Base-by-base conservation (phyloP, 2,329 filamentous ascomycete species). In the Endocalyx cinctus region DNA sequence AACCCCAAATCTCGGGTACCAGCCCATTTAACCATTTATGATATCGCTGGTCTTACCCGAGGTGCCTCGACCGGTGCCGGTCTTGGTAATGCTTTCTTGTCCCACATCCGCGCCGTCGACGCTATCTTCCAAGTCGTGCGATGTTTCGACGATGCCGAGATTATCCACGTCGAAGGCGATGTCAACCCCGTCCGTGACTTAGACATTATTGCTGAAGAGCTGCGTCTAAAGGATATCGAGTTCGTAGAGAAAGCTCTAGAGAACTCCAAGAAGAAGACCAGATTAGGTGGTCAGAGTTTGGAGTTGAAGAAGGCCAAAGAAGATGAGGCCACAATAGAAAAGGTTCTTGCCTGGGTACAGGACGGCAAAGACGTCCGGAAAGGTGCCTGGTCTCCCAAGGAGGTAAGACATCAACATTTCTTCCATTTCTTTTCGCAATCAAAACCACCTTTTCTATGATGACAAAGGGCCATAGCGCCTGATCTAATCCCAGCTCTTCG, bases 401-500 rank as follows among this genome's bases (percentile, higher is more conserved):
- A 98, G 86, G 92, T 97, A 84, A 66, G 83, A 63, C 36, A 37
- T 20, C 27, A 29, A 38, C 41, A 44, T 34, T 49, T 45, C 41
- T 39, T 50, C 41, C 35, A 35, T 26, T 38, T 38, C 32, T 48
- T 41, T 25, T 28, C 27, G 23, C 17, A 27, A 15, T 26, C 7
- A 31, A 8, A 29, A 14, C 17, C 31, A 22, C 35, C 45, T 49
- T 52, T 45, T 43, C 50, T 54, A 82, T 95, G 92, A 97, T 97
- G 92, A 97, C 82, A 84, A 94, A 95, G 84, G 92, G 88, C 87
- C 81, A 76, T 72, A 71, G 67, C 76, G 86, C 87, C 89, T 84
- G 84, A 88, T 75, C 72, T 86, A 89, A 94, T 87, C 92, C 92
- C 92, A 98, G 92, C 92, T 98, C 92, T 84, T 95, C 83, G 90